phyloP scores from a whole-genome alignment of 805 yeast species.

The Pichia rugopelliculosa region DNA sequence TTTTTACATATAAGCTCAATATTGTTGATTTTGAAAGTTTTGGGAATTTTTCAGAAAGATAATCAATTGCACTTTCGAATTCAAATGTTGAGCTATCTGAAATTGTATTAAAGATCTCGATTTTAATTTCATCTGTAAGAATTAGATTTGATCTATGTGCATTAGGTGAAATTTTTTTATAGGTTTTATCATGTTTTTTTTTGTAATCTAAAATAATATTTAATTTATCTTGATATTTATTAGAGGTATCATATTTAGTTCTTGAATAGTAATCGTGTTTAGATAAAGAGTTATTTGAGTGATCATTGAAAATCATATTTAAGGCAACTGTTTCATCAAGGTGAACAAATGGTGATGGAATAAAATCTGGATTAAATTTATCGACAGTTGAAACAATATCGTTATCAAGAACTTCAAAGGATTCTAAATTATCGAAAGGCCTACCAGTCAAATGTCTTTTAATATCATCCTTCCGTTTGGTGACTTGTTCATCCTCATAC shows the following conservation, averaged over 20 bases:
- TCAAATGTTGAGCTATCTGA: neutral
- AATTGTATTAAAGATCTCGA: neutral
- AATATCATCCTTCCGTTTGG: neutral
- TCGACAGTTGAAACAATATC: neutral
- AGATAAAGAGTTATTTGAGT: conserved; percentile 4
- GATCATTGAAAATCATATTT: conserved; percentile 9
- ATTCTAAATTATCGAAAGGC: conserved; percentile 5
- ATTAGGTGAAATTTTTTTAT: neutral
- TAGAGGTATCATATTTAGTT: conserved; percentile 12
- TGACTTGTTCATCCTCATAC: neutral
- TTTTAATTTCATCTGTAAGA: conserved; percentile 3
- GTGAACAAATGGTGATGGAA: conserved; percentile 9
- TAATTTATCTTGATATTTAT: neutral
- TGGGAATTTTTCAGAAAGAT: neutral
- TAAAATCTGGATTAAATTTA: neutral
- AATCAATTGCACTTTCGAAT: neutral
- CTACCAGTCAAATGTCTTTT: neutral
- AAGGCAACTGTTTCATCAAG: conserved; percentile 14
- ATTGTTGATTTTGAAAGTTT: neutral
- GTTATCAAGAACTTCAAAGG: neutral
- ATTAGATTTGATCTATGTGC: neutral
- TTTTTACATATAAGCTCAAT: conserved; percentile 6
- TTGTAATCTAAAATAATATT: neutral
- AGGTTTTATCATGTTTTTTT: neutral
- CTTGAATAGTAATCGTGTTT: conserved; percentile 15